phyloP scores from a whole-genome alignment of 768 basidiomycete species.

The Agrocybe chaxingu region DNA sequence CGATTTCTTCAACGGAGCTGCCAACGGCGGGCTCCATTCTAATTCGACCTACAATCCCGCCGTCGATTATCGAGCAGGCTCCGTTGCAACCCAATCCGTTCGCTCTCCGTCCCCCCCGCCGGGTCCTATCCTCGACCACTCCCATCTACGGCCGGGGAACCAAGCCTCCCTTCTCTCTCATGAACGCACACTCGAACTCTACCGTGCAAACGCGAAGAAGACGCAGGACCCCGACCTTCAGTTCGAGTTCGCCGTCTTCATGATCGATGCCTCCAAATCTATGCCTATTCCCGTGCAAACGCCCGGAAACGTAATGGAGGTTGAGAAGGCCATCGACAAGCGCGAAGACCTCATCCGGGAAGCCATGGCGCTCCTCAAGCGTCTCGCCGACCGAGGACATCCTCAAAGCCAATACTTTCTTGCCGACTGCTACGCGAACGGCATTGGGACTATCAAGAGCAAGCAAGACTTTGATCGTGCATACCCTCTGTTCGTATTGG shows the following conservation, averaged over 20 bases:
- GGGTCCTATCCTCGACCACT: slow-evolving; percentile 80
- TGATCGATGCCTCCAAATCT: slow-evolving; percentile 95
- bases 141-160: slow-evolving; percentile 89
- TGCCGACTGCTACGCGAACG: slow-evolving; percentile 97
- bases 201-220: slow-evolving; percentile 97
- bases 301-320: slow-evolving; percentile 71
- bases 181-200: slow-evolving; percentile 94
- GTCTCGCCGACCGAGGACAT: slow-evolving; percentile 91
- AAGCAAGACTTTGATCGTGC: slow-evolving; percentile 97
- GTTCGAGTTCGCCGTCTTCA: slow-evolving; percentile 98
- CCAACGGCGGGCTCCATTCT: slow-evolving; percentile 26
- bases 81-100: slow-evolving; percentile 50
- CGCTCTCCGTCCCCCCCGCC: slow-evolving; percentile 66
- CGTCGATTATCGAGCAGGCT: slow-evolving; percentile 31
- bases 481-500: slow-evolving; percentile 92
- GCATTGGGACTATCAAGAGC: slow-evolving; percentile 88
- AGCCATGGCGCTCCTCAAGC: slow-evolving; percentile 82
- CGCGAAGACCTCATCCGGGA: slow-evolving; percentile 88
- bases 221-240: slow-evolving; percentile 97
- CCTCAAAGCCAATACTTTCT: slow-evolving; percentile 95
- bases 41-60: slow-evolving; percentile 28
- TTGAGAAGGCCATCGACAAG: slow-evolving; percentile 78
- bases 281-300: slow-evolving; percentile 73
- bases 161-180: slow-evolving; percentile 92
- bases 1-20: slow-evolving; percentile 43